Evolutionary conservation across 345 rosid species (phyloP), one percentile per base, ranked within the genome.

Genomic region (Toxicodendron radicans): DNA sequence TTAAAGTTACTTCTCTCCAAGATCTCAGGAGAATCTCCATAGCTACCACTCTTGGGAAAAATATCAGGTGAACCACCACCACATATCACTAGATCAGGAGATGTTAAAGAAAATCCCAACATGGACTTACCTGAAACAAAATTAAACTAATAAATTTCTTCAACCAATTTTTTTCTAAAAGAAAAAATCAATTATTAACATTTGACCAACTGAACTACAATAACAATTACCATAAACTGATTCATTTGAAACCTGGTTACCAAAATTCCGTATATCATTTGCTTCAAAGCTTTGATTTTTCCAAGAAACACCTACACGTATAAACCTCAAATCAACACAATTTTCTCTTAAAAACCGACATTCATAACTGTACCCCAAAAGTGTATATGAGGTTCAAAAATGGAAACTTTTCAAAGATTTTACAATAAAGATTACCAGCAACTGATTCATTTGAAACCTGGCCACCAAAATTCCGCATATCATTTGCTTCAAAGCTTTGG

Each of bases 31-130:
- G 93, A 87, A 73, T 79, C 83, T 64, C 70, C 85, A 27, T 64
- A 79, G 45, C 73, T 57, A 10, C 72, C 53, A 10, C 79, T 66
- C 0, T 14, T 45, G 6, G 86, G 84, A n/a, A 51, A 51, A 51
- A 88, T 56, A 77, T 91, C 95, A 0, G 97, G 97, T 4, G 94
- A 90, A 76, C 83, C 91, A 24, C 88, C 85, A 24, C 89, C 85
- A 65, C 94, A 90, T 24, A 83, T 76, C 2, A 95, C 96, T 76
- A 93, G 84, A 80, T 88, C 96, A 7, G 96, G 94, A 62, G 93
- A 95, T 21, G 86, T 79, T 66, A 87, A 68, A 35, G 93, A 83
- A 83, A 85, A 91, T 20, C 91, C 93, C 79, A 87, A 67, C 84
- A 83, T 63, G n/a, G 88, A 79, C 46, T 84, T 71, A 67, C 90